Evolutionary conservation across 1,139 yeast genomes (phyloP), one percentile per base, ranked within the genome.

Genomic region (Meyerozyma elateridarum): DNA sequence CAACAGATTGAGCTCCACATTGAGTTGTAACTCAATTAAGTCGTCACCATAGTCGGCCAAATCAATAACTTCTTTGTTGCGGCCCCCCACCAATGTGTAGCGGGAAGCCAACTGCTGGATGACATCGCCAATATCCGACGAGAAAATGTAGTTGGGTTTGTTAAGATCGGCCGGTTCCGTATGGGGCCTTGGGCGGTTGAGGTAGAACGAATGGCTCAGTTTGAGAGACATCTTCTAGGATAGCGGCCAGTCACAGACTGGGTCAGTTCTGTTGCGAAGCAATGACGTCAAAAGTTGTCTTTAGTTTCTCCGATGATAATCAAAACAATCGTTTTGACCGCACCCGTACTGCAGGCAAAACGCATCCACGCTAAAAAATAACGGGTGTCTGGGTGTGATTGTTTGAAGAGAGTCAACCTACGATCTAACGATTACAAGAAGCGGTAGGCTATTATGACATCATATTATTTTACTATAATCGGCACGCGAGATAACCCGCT

Each of bases 401-500:
- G n/a, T n/a, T n/a, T n/a, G n/a, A n/a, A n/a, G n/a, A n/a, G n/a
- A n/a, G n/a, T 12, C 14, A 32, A 35, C 29, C 39, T 33, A 36
- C 31, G 32, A 30, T 28, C 12, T 8, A 8, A 6, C 28, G 16
- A 15, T 8, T 21, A 6, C 28, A 30, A 29, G 32, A n/a, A n/a
- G n/a, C n/a, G n/a, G n/a, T n/a, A n/a, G n/a, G n/a, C n/a, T 20
- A 22, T 15, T 25, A 51, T 54, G 55, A 44, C 61, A 77, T 82
- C 95, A 20, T 87, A 83, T 61, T 88, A 88, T 57, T 77, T 93
- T 49, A 84, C 94, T 11, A 82, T 91, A 32, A 75, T 91, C 27
- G 97, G 97, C 14, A 82, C 93, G 2, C 72, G 76, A 29, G 98
- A 91, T 53, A 76, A 76, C 40, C 96, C 96, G 1, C 54, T 93